Percentiles rank a stretch among this genome's conserved stretches.
Conservation (phyloP, 352 stramenopile genomes). For the Globisporangium mamillatum region DNA sequence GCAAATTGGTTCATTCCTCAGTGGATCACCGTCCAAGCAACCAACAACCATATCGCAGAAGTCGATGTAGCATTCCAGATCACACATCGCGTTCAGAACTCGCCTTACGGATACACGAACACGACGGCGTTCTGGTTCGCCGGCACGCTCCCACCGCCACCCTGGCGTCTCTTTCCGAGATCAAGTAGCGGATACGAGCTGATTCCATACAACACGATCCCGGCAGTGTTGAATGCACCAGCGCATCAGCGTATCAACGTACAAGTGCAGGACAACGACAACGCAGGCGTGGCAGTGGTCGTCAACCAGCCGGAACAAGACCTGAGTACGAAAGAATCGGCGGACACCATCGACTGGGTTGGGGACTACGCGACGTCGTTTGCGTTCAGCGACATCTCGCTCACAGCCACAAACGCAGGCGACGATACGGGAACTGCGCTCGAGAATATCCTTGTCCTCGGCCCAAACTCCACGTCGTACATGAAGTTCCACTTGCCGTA, state of each 20-base stretch:
- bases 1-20: constrained; percentile 66
- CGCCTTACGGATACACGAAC: constrained; percentile 41
- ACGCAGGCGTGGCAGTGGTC: constrained; percentile 34
- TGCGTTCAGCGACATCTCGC: constrained; percentile 58
- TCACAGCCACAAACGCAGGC: constrained; percentile 10
- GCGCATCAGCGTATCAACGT: constrained; percentile 49
- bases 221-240: constrained; percentile 47
- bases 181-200: constrained; percentile 20
- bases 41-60: constrained; percentile 48
- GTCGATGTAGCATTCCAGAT: constrained; percentile 33
- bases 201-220: constrained; percentile 67
- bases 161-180: constrained; percentile 21
- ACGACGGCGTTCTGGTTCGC: constrained; percentile 61
- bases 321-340: constrained; percentile 38
- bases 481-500: constrained; percentile 70
- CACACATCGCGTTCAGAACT: constrained; percentile 56
- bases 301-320: constrained; percentile 36
- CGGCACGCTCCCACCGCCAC: constrained; percentile 21
- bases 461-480: constrained; percentile 36
- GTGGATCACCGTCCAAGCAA: constrained; percentile 40
- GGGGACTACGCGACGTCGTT: constrained; percentile 46
- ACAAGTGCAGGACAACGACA: constrained; percentile 46
- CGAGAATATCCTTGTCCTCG: constrained; percentile 48
- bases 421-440: constrained; percentile 17
- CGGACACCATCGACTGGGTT: constrained; percentile 46